These are phyloP conservation scores for Sporodiniella umbellata DNA, from an alignment of 371 early-diverging fungal species.

Conservation along the genomic window DNA sequence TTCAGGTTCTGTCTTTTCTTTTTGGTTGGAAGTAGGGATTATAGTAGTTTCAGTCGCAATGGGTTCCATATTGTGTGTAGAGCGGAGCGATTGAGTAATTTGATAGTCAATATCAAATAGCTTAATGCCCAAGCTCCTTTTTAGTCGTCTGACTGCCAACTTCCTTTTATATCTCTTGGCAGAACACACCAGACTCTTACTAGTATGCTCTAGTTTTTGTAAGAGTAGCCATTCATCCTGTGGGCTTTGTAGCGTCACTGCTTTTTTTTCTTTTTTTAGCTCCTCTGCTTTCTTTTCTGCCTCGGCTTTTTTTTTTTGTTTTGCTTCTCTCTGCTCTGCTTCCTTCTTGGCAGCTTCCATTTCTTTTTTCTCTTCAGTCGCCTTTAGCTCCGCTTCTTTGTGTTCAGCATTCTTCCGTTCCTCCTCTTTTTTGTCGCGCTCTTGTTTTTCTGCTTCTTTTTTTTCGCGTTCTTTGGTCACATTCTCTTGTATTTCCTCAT, in stretches of 20 bases:
- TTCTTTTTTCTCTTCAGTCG: neutral
- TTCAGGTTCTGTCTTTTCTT: conserved; percentile 2
- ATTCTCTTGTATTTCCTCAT: neutral
- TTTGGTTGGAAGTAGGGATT: conserved; percentile 21
- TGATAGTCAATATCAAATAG: conserved; percentile 60
- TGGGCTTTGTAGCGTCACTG: conserved; percentile 1
- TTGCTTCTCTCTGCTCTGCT: too few relatives aligned
- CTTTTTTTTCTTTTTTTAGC: too few relatives aligned
- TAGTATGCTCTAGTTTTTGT: conserved; percentile 52
- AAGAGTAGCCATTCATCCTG: conserved; percentile 63
- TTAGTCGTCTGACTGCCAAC: conserved; percentile 60
- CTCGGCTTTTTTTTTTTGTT: too few relatives aligned
- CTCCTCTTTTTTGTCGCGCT: neutral
- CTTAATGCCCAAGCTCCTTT: conserved; percentile 59
- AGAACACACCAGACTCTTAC: conserved; percentile 40
- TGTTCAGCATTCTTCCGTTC: neutral
- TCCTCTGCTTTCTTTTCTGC: too few relatives aligned
- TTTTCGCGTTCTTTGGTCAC: neutral
- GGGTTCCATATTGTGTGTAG: conserved; percentile 19
- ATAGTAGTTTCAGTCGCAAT: conserved; percentile 35
- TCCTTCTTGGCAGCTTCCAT: neutral
- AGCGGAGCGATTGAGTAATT: conserved; percentile 34
- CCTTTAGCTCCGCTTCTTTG: neutral
- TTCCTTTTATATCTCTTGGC: conserved; percentile 66
- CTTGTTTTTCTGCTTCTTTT: neutral